Evolutionary conservation across 148 eudicot genomes (phyloP), one percentile per base, ranked within the genome.

Genomic region (Arbutus unedo): DNA sequence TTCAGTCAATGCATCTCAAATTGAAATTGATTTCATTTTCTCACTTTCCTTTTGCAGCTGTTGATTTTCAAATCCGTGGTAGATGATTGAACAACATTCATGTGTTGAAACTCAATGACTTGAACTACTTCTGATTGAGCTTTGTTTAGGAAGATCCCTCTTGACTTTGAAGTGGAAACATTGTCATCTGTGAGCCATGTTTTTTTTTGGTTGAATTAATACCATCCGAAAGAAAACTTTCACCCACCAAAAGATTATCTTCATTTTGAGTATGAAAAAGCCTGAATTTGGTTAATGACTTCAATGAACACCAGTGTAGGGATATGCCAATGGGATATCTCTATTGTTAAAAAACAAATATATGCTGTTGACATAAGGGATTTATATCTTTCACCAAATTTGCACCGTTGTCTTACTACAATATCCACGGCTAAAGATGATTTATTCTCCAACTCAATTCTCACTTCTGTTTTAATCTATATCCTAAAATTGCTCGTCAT

Each of bases 371-470:
- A 19, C 15, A 74, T 23, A 7, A 16, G 74, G 48, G 13, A 11
- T 70, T 47, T 48, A 38, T 48, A 74, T 44, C 77, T 74, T 50
- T 49, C 15, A 10, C 77, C 55, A 74, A 47, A 74, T n/a, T 49
- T 4, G 16, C 57, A 2, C 49, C 49, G 8, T n/a, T 74, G n/a
- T 41, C 74, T 41, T 70, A 70, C 74, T 15, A 70, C 48, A 41
- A 38, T 15, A 14, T 48, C n/a, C 74, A 66, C 15, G 10, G 49
- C 48, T 15, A 70, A 70, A 70, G 74, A 70, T 70, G 74, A 9
- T 70, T 66, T 66, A 19, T 73, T 45, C 19, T 19, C 76, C 76
- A 19, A 23, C 55, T 74, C 77, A 74, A 74, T 49, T 74, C 41
- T 74, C 14, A 16, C 15, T 74, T 21, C 9, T 44, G n/a, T 73